Evolutionary conservation across 192 early-diverging fungal species (phyloP), one percentile per base, ranked within the genome.

Genomic region (Chytriomyces hyalinus): DNA sequence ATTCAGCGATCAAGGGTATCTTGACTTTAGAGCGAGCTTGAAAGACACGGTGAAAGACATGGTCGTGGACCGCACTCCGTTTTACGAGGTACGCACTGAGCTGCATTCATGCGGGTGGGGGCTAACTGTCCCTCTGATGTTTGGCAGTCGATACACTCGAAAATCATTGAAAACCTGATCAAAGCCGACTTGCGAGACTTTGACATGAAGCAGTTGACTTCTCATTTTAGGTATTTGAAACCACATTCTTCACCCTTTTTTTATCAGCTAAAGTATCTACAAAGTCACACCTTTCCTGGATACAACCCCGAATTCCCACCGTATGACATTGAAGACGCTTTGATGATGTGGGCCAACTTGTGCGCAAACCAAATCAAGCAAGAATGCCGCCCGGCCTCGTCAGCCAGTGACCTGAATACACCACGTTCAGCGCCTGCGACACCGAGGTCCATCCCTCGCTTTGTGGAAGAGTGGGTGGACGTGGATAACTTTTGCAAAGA

Each of bases 251-350:
- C 2, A 4, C 66, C 28, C 1, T 17, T 17, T 9, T 9, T 17
- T 13, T 17, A 22, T 4, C 2, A 47, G 26, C 11, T 47, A 65
- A 26, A 49, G 36, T 0, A 68, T n/a, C 48, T 0, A 6, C 17
- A 5, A 10, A 70, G 69, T 22, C 49, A 65, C 47, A 28, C 68
- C 43, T 73, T 73, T 45, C 71, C 71, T 44, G 17, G 48, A 11
- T 28, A 73, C 28, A 61, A 60, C 20, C 61, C 71, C 6, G 47
- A n/a, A 15, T 73, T n/a, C 63, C 77, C 82, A 51, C 86, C 86
- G 20, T 87, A 85, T 73, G 87, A 88, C 63, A 50, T 88, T 17
- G 84, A 88, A 78, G 87, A 88, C 71, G 84, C 84, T 6, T 26
- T 87, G 5, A 43, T 85, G 9, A 79, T 81, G n/a, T 87, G 86